phyloP scores from a whole-genome alignment of 805 yeast species.

The Candida hungchunana region DNA sequence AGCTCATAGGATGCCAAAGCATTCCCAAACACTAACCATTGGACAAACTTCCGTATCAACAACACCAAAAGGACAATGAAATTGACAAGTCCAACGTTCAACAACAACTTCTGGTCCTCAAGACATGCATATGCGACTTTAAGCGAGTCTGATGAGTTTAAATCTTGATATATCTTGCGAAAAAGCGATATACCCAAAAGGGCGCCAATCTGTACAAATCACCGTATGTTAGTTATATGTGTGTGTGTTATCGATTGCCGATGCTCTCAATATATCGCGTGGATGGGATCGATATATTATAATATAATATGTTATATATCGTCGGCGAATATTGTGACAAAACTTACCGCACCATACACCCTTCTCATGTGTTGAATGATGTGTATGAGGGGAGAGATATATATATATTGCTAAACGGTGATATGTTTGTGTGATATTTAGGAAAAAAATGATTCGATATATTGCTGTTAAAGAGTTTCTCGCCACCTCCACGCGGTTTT shows the following conservation, averaged over 20 bases:
- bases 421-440: too few species aligned
- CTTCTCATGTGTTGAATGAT: slow-evolving; percentile 6
- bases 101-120: slow-evolving; percentile 7
- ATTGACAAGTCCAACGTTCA: slow-evolving; percentile 14
- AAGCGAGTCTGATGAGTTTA: not conserved
- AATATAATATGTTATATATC: too few species aligned
- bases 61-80: slow-evolving; percentile 5
- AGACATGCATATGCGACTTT: not conserved
- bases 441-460: too few species aligned
- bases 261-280: too few species aligned
- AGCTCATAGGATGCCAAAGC: slow-evolving; percentile 6
- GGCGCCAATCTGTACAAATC: slow-evolving; percentile 3
- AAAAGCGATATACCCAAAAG: slow-evolving; percentile 11
- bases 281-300: too few species aligned
- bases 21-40: slow-evolving; percentile 14
- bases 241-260: not conserved
- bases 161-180: slow-evolving; percentile 11
- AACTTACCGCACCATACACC: slow-evolving; percentile 9
- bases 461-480: too few species aligned
- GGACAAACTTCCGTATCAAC: slow-evolving; percentile 8
- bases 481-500: too few species aligned
- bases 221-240: slow-evolving; percentile 1
- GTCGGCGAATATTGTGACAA: not conserved
- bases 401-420: too few species aligned
- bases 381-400: too few species aligned